These are phyloP conservation scores for Piromyces sp. DNA, from an alignment of 192 early-diverging fungal genomes.

Conservation along the genomic window DNA sequence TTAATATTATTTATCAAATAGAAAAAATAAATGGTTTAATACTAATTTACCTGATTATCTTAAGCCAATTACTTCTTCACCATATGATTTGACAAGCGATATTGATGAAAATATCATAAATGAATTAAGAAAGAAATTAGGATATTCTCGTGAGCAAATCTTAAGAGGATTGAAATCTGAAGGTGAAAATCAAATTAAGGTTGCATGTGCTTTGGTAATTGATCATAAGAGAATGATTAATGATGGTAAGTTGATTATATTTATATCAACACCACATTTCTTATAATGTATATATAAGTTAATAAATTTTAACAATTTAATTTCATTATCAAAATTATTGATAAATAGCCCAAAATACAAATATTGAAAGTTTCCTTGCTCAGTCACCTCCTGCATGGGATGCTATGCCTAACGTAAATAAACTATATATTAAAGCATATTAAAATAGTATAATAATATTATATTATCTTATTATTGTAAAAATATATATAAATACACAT, in stretches of 20 bases:
- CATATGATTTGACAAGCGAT: slow-evolving; percentile 25
- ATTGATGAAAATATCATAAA: slow-evolving; percentile 65
- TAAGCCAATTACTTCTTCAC: slow-evolving; percentile 37
- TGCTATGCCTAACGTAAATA: slow-evolving; percentile 13
- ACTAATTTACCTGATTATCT: slow-evolving; percentile 84
- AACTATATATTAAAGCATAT: neutral
- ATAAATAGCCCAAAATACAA: slow-evolving; percentile 13
- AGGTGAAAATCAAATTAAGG: slow-evolving; percentile 87
- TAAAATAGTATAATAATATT: too few species aligned
- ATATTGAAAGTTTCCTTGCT: slow-evolving; percentile 35
- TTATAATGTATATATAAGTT: too few species aligned
- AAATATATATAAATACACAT: too few species aligned
- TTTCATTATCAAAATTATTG: too few species aligned
- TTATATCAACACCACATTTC: too few species aligned
- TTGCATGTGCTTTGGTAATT: slow-evolving; percentile 88
- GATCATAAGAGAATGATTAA: slow-evolving; percentile 58
- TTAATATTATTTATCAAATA: neutral
- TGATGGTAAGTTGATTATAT: too few species aligned
- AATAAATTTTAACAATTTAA: too few species aligned
- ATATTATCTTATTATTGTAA: too few species aligned
- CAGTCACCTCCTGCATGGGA: slow-evolving; percentile 60
- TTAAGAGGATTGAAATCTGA: slow-evolving; percentile 55
- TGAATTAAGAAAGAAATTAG: slow-evolving; percentile 73
- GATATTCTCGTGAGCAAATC: slow-evolving; percentile 46
- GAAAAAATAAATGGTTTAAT: slow-evolving; percentile 83